Evolutionary conservation across 2,329 filamentous ascomycete genomes (phyloP), one percentile per base, ranked within the genome.

Genomic region (Colletotrichum abscissum): DNA sequence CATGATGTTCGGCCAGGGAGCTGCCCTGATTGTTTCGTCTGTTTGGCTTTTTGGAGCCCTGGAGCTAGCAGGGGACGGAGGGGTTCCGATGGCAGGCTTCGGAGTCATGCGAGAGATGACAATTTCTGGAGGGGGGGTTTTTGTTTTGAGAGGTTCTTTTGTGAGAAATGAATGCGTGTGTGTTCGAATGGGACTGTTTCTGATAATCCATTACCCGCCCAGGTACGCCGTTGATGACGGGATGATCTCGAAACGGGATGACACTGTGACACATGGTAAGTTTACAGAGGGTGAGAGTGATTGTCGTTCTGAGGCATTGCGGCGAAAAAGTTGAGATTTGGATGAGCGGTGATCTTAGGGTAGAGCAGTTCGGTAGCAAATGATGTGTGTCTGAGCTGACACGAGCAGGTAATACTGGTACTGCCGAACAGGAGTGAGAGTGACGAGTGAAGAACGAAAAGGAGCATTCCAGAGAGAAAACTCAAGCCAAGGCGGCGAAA

Each of bases 11-110:
- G 28, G 26, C 46, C 60, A 62, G 67, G 71, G 55, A 38, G 24
- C 19, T 56, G 70, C 70, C 70, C 66, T 70, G 66, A 65, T 59
- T 64, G 59, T 46, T n/a, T 56, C 4, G 24, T 52, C 19, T n/a
- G 14, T n/a, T 30, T 55, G 24, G 46, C 28, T 49, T 63, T 30
- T 63, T 6, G 62, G 42, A 42, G 70, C 14, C 38, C 67, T 69
- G 66, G 52, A 59, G 67, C 67, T 70, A 62, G 60, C 58, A 57
- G 58, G 60, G 59, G 24, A n/a, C 9, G 16, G 35, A 19, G 33
- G 30, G 28, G 57, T n/a, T 19, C 11, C n/a, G 35, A 46, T 56
- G 66, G 66, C 54, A 35, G 55, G 70, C 38, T 8, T 35, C 35
- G 55, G 38, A 70, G 46, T 54, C 46, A 54, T 73, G 62, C 60